Evolutionary conservation across 1,139 yeast genomes (phyloP), one percentile per base, ranked within the genome.

Genomic region (Candida freyschussii): DNA sequence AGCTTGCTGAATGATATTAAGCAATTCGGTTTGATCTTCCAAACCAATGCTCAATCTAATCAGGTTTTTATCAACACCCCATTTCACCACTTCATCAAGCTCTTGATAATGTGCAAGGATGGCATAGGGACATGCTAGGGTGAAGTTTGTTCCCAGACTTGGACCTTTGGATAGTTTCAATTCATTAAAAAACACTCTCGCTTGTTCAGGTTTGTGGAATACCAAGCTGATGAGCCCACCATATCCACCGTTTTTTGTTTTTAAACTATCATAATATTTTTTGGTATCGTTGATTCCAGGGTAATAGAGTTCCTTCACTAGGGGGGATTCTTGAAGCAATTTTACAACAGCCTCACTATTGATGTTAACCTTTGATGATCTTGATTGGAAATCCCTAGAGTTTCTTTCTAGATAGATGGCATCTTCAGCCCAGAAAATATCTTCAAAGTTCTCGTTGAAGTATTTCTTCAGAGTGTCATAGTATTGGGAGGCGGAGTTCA

Each of bases 391-490:
- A 57, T 89, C 97, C 44, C 97, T 74, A 5, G 96, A 85, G 61
- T 91, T 91, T 54, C 96, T 72, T 57, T 91, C 98, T 55, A 91
- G 63, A 52, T 83, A 83, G 38, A 91, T 76, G 1, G 95, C 95
- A 60, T 91, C 98, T 60, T 89, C 96, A 16, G 79, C 85, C 96
- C 97, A 91, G 45, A 85, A 71, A 7, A 69, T 59, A 52, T 89
- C 96, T 53, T 81, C 93, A 47, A 64, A 75, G 26, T 67, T 63
- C 6, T 63, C 62, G 40, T 69, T 54, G 50, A 80, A 66, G 41
- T 71, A 71, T 17, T 57, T 43, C 52, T 80, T 78, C 34, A 89
- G 69, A 25, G 48, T 47, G 1, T 47, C 34, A 57, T 83, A 86
- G 41, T 60, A 62, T 27, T 60, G 62, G 11, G 91, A 70, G 10